phyloP scores from a whole-genome alignment of 225 moss, liverwort and hornwort genomes.

The Ulota crispa region DNA sequence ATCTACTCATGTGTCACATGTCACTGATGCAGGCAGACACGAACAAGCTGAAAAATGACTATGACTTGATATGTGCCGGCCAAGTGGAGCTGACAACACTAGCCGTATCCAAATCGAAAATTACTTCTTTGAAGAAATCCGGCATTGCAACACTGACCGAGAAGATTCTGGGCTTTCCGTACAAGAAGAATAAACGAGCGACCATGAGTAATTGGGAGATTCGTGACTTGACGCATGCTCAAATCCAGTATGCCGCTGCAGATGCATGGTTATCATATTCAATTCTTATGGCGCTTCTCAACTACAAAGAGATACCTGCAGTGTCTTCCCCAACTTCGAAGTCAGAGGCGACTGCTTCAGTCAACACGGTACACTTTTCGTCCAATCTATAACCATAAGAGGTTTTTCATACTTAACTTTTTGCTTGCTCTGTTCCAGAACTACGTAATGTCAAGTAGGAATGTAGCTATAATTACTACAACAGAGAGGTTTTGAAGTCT shows the following conservation, averaged over 20 bases:
- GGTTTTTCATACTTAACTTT: background rate
- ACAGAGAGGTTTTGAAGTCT: background rate
- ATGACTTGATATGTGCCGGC: constrained; percentile 66
- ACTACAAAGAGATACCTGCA: constrained; percentile 35
- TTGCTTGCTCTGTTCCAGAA: background rate
- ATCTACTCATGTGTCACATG: constrained; percentile 3
- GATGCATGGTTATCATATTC: constrained; percentile 90
- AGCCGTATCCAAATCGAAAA: constrained; percentile 54
- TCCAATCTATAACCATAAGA: background rate
- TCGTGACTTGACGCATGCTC: constrained; percentile 68
- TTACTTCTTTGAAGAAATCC: constrained; percentile 48
- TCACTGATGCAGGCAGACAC: constrained; percentile 48
- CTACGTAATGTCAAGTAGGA: background rate
- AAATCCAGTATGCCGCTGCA: constrained; percentile 80
- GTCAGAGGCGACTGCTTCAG: constrained; percentile 13
- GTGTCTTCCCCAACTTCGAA: constrained; percentile 5
- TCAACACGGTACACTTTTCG: constrained; percentile 18
- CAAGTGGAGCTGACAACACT: constrained; percentile 71
- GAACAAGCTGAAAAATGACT: constrained; percentile 68
- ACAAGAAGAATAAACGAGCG: constrained; percentile 70
- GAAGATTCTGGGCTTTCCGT: constrained; percentile 57
- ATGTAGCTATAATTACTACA: background rate
- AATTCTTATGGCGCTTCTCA: constrained; percentile 51
- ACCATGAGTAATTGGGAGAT: constrained; percentile 91
- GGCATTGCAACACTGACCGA: constrained; percentile 66